Percentiles rank a stretch among this genome's conserved stretches.
Evolutionary conservation across 1,284 basidiomycete genomes (phyloP).

Genomic region (Phylloporus sp.): DNA sequence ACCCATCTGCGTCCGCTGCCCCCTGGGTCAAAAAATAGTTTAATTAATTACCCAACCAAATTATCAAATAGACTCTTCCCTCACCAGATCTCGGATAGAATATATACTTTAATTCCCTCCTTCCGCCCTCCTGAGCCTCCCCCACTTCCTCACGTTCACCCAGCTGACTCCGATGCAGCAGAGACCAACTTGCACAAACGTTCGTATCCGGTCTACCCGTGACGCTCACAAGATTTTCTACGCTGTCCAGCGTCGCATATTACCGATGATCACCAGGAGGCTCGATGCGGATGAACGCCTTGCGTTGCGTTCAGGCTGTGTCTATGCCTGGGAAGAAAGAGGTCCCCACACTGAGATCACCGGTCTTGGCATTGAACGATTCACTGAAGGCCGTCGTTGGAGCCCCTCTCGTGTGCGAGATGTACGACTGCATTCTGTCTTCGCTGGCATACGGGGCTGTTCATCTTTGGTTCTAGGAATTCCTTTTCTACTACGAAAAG

Average conservation of each 20-base stretch:
- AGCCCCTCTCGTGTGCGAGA: constrained; percentile 79
- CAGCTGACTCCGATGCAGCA: constrained; percentile 51
- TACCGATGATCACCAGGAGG: constrained; percentile 76
- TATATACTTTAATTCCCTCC: constrained; percentile 34
- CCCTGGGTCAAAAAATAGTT: constrained; percentile 36
- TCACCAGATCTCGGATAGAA: constrained; percentile 37
- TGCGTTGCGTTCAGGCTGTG: constrained; percentile 67
- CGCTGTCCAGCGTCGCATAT: constrained; percentile 62
- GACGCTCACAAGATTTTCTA: constrained; percentile 84
- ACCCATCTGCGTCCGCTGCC: constrained; percentile 14
- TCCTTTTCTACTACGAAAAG: constrained; percentile 81
- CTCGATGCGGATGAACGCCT: constrained; percentile 77
- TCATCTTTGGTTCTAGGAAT: constrained; percentile 55
- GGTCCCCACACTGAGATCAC: constrained; percentile 76
- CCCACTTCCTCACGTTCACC: constrained; percentile 7
- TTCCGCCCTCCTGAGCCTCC: constrained; percentile 9
- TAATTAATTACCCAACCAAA: constrained; percentile 45
- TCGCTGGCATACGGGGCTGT: neutral
- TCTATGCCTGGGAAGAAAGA: constrained; percentile 86
- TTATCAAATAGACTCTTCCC: constrained; percentile 32
- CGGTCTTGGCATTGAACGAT: constrained; percentile 76
- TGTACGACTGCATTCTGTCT: constrained; percentile 46
- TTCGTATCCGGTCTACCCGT: constrained; percentile 73
- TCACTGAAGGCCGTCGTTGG: constrained; percentile 81
- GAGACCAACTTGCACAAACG: constrained; percentile 67